Conservation (phyloP, 768 basidiomycete species). For the Tulasnella calospora region DNA sequence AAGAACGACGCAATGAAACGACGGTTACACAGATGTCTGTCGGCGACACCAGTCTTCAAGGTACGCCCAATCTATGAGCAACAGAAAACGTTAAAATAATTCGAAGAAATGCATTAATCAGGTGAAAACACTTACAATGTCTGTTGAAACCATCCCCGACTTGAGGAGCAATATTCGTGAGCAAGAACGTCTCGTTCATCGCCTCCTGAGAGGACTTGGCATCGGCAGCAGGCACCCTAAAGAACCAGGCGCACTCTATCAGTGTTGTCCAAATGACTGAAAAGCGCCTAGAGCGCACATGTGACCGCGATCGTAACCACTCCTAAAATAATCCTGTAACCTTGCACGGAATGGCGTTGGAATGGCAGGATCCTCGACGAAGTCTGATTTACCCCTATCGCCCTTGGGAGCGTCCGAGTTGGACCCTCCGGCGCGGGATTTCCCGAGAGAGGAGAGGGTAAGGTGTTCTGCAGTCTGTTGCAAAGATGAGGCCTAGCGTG, state of each 20-base stretch:
- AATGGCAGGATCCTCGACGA: conserved; percentile 75
- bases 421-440: conserved; percentile 38
- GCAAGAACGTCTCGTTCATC: conserved; percentile 93
- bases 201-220: conserved; percentile 86
- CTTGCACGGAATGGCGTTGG: conserved; percentile 75
- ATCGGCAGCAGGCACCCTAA: conserved; percentile 93
- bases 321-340: conserved; percentile 83
- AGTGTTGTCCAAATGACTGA: not conserved
- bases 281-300: conserved; percentile 54
- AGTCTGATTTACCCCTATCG: conserved; percentile 71
- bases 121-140: conserved; percentile 60
- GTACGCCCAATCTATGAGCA: conserved; percentile 82
- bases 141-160: conserved; percentile 97
- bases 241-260: not conserved
- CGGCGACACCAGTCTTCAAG: conserved; percentile 92
- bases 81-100: not conserved
- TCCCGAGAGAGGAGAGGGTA: conserved; percentile 66
- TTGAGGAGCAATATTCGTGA: conserved; percentile 97
- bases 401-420: conserved; percentile 37
- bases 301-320: conserved; percentile 94
- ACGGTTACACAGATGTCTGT: conserved; percentile 54
- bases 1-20: not conserved
- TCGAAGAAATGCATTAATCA: not conserved
- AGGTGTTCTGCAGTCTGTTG: conserved; percentile 90
- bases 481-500: not conserved